phyloP scores from a whole-genome alignment of 768 basidiomycete species.

The Suillus subluteus region DNA sequence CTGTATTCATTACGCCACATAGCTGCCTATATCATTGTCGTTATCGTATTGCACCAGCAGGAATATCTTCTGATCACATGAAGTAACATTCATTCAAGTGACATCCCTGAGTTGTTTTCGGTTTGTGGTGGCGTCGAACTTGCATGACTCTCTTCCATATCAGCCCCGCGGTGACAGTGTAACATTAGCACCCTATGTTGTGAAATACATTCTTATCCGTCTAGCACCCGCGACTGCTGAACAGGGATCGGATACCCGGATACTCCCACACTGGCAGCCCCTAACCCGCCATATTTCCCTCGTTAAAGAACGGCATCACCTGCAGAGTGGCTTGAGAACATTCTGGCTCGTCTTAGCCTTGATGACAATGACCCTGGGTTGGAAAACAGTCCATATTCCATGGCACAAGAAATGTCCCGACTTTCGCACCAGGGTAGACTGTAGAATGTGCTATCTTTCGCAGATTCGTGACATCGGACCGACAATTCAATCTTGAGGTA shows the following conservation, averaged over 20 bases:
- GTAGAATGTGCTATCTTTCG: background rate
- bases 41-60: background rate
- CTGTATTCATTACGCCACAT: background rate
- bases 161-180: background rate
- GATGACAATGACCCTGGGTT: constrained; percentile 48
- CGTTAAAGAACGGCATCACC: background rate
- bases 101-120: background rate
- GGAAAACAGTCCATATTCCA: constrained; percentile 29
- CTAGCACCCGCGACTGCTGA: background rate
- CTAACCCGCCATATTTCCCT: background rate
- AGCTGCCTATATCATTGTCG: no score
- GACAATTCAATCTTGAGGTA: background rate
- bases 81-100: background rate
- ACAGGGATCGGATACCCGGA: background rate
- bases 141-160: background rate
- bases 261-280: background rate
- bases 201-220: background rate
- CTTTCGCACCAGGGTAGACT: constrained; percentile 51
- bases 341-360: constrained; percentile 56
- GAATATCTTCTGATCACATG: background rate
- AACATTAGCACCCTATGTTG: background rate
- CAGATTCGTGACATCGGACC: background rate
- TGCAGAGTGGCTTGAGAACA: constrained; percentile 33
- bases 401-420: constrained; percentile 41
- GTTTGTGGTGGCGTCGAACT: background rate